Base-by-base conservation (phyloP, 306 rosid species). In the Acacia acuminata region DNA sequence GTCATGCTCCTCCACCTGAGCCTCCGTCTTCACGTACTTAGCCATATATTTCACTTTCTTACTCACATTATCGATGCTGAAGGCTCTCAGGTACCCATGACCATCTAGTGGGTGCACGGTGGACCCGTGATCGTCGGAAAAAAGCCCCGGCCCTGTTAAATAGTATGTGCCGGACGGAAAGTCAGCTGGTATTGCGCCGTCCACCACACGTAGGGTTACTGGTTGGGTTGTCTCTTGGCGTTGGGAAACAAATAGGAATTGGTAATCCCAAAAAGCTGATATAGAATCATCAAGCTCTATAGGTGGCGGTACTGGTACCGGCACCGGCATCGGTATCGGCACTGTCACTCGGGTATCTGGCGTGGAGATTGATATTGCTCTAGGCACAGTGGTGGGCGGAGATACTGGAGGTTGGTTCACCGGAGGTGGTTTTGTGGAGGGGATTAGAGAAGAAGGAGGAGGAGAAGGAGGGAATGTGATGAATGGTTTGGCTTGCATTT, bases 31-130 rank as follows among this genome's bases (percentile, higher is more conserved):
- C 79, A 95, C 89, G 91, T 95, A 93, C 84, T 88, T 90, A 7
- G 98, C 98, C 99, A 92, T 95, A 81, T 89, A 94, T 70, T 73
- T 87, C 0, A 85, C 97, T 24, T 81, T 88, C 7, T 71, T 78
- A 10, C 43, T 71, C 4, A 2, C 83, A 45, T 63, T 60, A n/a
- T 84, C 91, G 36, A 95, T 87, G 10, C 77, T 77, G 53, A 93
- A 95, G 1, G 98, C 92, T 24, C 99, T 87, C 16, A 95, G 81
- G 79, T 95, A 95, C 0, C 99, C 99, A 48, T 95, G 99, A 1
- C 99, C 98, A 20, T 96, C 99, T 0, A 93, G 78, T 0, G 99
- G 99, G 42, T 96, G 99, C 45, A 96, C 98, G 5, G 90, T 96
- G 5, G 99, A 96, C 12, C 99, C 99, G 19, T 96, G 97, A 47